These are phyloP conservation scores for Suillus americanus DNA, from an alignment of 768 basidiomycete species.

Conservation along the genomic window DNA sequence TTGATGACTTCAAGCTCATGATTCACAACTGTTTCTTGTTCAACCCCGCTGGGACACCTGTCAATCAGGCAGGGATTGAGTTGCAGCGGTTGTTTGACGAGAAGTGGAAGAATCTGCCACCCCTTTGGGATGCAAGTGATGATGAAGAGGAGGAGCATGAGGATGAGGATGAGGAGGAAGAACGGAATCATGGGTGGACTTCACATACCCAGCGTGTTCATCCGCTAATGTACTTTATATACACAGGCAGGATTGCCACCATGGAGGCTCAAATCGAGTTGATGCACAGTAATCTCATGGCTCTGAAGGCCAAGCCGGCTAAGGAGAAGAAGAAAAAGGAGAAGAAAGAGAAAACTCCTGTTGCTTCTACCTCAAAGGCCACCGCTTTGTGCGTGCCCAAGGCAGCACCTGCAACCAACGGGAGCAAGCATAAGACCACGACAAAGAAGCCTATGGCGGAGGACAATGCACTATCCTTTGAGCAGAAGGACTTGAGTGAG, in stretches of 20 bases:
- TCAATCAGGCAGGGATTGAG: conserved; percentile 82
- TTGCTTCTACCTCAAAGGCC: conserved; percentile 66
- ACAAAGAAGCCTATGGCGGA: conserved; percentile 50
- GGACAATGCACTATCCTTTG: too few species aligned
- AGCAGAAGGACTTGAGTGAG: too few species aligned
- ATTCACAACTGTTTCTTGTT: conserved; percentile 91
- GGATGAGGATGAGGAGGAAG: conserved; percentile 65
- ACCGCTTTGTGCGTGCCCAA: conserved; percentile 48
- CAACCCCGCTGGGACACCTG: conserved; percentile 86
- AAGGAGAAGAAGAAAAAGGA: conserved; percentile 75
- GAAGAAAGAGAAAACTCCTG: conserved; percentile 56
- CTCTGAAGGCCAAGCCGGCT: conserved; percentile 53
- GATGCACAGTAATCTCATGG: conserved; percentile 68
- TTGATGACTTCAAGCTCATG: conserved; percentile 92
- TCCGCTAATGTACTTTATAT: conserved; percentile 14
- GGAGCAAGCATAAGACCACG: conserved; percentile 53
- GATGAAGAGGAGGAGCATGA: conserved; percentile 66
- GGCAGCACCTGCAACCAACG: conserved; percentile 34
- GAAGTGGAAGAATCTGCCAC: conserved; percentile 83
- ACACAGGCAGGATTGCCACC: conserved; percentile 63
- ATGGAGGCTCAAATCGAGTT: conserved; percentile 84
- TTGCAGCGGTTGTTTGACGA: conserved; percentile 89
- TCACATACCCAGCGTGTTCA: conserved; percentile 7
- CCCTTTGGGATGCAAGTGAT: conserved; percentile 50
- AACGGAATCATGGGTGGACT: conserved; percentile 52